Base-by-base conservation (phyloP, 1,284 basidiomycete genomes). In the Ustilago lituana region DNA sequence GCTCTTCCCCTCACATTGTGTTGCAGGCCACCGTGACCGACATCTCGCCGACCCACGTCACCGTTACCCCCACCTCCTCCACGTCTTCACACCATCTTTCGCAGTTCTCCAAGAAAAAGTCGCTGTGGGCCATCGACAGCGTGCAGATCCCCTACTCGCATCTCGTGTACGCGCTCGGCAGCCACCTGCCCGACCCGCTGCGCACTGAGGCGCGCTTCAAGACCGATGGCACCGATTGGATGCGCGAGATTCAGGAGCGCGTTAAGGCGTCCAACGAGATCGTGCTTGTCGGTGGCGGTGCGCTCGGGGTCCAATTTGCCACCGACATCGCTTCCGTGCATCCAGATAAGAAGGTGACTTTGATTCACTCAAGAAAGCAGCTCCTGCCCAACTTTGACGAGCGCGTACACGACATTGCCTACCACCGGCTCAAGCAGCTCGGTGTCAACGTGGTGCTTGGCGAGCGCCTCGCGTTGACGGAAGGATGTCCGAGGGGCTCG, bases 381-480 rank as follows among this genome's bases (percentile, higher is more conserved):
- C 75, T 82, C 4, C 60, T 82, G 24, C 80, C 80, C 47, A 79
- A 76, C 68, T 82, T 82, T 56, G 80, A 82, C 54, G 53, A 47
- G 27, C 54, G 72, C 11, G 55, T 82, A 1, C 80, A 82, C 55
- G 73, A 78, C 9, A 59, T 74, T 23, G 80, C 76, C 4, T 59
- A 63, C 19, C 63, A 64, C 27, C 44, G 72, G 11, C 68, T 82
- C 27, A 32, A 66, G 49, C 63, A 75, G 52, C 70, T 81, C 15
- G 78, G 79, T 27, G 80, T 82, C 32, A 47, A 80, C 23, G 72
- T 82, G 10, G 74, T 81, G 7, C 58, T 82, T 12, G 80, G 80
- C 10, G 78, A 81, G 54, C 69, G 80, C 22, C 58, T 82, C 3
- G 77, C 78, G 1, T 52, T 76, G 22, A 73, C 77, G 5, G 74